Conservation (phyloP, 2,329 filamentous ascomycete genomes). For the Juglanconis sp. region DNA sequence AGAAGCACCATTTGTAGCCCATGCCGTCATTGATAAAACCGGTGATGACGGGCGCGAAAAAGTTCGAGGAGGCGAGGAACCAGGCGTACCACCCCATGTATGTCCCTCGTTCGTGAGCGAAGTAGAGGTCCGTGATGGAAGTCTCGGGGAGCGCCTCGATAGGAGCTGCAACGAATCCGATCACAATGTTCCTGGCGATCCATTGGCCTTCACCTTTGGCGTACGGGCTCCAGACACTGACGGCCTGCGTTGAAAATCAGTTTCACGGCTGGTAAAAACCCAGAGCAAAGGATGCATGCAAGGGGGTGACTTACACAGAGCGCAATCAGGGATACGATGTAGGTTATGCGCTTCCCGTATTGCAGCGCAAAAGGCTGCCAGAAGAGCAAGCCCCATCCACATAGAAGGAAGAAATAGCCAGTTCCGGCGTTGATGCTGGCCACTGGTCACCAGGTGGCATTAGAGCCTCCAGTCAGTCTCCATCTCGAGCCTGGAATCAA, state of each 20-base stretch:
- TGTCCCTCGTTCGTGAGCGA: constrained; percentile 27
- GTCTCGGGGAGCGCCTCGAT: constrained; percentile 39
- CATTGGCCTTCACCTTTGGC: constrained; percentile 31
- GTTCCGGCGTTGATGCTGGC: constrained; percentile 24
- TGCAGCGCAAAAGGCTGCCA: constrained; percentile 45
- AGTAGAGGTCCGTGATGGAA: constrained; percentile 35
- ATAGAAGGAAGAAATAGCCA: constrained; percentile 36
- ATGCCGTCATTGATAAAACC: constrained; percentile 31
- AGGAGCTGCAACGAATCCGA: constrained; percentile 37
- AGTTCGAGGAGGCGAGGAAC: constrained; percentile 25
- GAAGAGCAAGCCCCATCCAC: constrained; percentile 41
- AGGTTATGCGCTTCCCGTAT: constrained; percentile 32
- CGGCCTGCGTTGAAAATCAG: not conserved
- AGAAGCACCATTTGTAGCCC: constrained; percentile 31
- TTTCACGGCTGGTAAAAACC: not conserved
- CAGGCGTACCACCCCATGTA: constrained; percentile 29
- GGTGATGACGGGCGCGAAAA: constrained; percentile 31
- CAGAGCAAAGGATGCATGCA: not conserved
- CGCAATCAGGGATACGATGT: constrained; percentile 21
- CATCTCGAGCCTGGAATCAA: no score
- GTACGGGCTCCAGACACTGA: constrained; percentile 19
- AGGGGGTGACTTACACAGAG: constrained; percentile 11
- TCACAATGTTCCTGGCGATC: constrained; percentile 34
- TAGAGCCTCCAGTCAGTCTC: no score
- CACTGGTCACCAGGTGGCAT: not conserved